Base-by-base conservation (phyloP, 805 yeast species). In the Debaryomyces hansenii region DNA sequence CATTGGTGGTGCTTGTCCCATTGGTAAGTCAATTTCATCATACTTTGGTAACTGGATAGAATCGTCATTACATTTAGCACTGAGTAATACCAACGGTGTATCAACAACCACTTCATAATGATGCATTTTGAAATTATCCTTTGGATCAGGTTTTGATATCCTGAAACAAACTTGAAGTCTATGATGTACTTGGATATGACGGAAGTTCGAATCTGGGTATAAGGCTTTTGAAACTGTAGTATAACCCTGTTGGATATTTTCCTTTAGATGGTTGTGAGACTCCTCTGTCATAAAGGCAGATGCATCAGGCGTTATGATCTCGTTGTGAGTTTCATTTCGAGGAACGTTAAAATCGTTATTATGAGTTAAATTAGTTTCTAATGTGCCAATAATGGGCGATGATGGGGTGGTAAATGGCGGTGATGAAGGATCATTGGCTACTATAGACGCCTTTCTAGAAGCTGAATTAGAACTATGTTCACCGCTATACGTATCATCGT, bases 81-180 rank as follows among this genome's bases (percentile, higher is more conserved):
- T 70, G 41, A 73, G 57, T 47, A 73, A 59, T 29, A 78, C 74
- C 32, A 87, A 72, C 0, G 94, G 94, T 0, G 92, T 85, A 58
- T 87, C 94, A 34, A 87, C 85, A 37, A 87, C 80, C 16, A 87
- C 91, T 55, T 87, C 95, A 57, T 83, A 87, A 60, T 87, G 91
- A 55, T 85, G 90, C 67, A 81, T 64, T 50, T 78, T 79, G 47
- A 41, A 59, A 46, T 67, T 58, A 44, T 55, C 75, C 40, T 64
- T 59, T 0, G 79, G 74, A 48, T 83, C 86, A 1, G 82, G 82
- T 54, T 78, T 82, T 10, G 87, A 80, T 21, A 87, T 80, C 46
- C 94, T 69, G 46, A 87, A 76, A 54, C 86, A 81, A 4, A 87
- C 75, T 59, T 87, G 94, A 41, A 87, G 62, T 41, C 90, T 70